Evolutionary conservation across 257 asterid species (phyloP), one percentile per base, ranked within the genome.

Genomic region (Paraleonurus japonicus): DNA sequence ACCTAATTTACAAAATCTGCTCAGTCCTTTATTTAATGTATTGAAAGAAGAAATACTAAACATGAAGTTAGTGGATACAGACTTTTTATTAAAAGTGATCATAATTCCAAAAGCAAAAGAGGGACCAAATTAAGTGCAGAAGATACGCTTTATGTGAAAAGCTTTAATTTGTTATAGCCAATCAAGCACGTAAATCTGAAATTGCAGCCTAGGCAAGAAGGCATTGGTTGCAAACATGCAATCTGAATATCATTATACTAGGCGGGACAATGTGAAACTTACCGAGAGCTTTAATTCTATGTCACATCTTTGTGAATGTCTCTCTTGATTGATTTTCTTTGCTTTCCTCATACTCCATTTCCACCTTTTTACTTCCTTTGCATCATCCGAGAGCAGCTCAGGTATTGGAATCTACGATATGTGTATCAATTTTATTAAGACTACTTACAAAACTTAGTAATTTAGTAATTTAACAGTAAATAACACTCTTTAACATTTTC

Each of bases 241-340:
- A 76, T 61, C 53, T 54, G 67, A 53, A 41, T 54, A 59, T 23
- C 35, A 67, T 47, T 50, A 51, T 50, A 60, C 57, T 63, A 63
- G 73, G 77, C 50, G 63, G 62, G 58, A 23, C 41, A 39, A 81
- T 70, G 69, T 32, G 35, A 53, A 70, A 78, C 92, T 80, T 79
- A 94, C 98, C 63, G 95, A 89, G 71, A 94, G 95, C 88, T 94
- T 94, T 76, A 90, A 86, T 83, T 90, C 97, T 24, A 81, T 79
- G 81, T 94, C 98, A 68, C 98, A 94, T 89, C 98, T 83, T 77
- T 81, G 89, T 58, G 96, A 85, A 74, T 94, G 95, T 86, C 90
- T 85, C 90, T 94, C 98, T 79, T 75, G 92, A 81, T 90, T 94
- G 75, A 87, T 81, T 84, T 90, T 94, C 76, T 89, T 90, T 26